These are phyloP conservation scores for Cydonia oblonga DNA, from an alignment of 331 rosid genomes.

Conservation along the genomic window DNA sequence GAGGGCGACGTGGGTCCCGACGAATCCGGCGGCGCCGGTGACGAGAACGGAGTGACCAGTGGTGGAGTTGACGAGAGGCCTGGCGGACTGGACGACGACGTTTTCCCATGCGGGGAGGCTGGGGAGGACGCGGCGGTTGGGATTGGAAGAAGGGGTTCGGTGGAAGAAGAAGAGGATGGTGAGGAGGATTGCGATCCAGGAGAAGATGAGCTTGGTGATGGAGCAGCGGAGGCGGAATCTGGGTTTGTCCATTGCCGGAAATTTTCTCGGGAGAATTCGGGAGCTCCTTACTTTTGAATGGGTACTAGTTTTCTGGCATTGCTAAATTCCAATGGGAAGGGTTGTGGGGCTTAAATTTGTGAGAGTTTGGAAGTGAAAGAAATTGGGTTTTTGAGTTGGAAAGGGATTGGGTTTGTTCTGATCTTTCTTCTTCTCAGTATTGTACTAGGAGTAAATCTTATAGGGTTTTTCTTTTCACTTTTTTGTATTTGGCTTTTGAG, in stretches of 20 bases:
- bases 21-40: constrained; percentile 19
- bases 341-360: not conserved
- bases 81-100: not conserved
- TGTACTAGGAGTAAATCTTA: too few species aligned
- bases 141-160: not conserved
- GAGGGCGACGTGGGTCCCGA: constrained; percentile 9
- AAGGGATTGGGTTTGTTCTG: not conserved
- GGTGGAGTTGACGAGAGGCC: not conserved
- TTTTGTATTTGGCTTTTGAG: not conserved
- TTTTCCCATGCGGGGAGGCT: constrained; percentile 13
- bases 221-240: not conserved
- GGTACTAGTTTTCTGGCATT: not conserved
- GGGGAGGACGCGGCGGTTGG: constrained; percentile 23
- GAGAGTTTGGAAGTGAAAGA: not conserved
- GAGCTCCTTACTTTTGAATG: not conserved
- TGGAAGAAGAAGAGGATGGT: not conserved
- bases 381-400: not conserved
- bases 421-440: not conserved
- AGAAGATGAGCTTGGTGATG: not conserved
- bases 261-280: not conserved
- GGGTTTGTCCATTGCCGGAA: not conserved
- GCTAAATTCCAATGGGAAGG: not conserved
- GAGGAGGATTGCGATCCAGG: not conserved
- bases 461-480: too few species aligned
- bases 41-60: not conserved